These are phyloP conservation scores for Oryza glaberrima DNA, from an alignment of 176 grass and related monocot genomes.

Conservation along the genomic window DNA sequence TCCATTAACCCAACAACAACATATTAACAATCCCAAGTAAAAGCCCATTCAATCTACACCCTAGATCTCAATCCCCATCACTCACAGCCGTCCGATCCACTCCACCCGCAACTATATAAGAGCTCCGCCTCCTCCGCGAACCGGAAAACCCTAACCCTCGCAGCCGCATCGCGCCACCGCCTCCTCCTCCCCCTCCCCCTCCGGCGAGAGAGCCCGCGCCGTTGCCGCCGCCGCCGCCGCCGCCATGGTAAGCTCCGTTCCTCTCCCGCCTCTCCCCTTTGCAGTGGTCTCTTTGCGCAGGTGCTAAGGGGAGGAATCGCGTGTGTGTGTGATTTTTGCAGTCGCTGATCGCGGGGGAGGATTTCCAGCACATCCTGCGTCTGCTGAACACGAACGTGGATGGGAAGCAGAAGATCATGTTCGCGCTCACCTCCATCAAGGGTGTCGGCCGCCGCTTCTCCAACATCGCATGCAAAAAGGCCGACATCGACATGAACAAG, in stretches of 20 bases:
- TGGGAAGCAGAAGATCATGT: conserved; percentile 98
- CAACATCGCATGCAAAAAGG: conserved; percentile 96
- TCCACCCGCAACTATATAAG: background rate
- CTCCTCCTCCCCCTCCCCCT: background rate
- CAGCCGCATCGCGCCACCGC: background rate
- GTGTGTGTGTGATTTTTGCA: conserved; percentile 1
- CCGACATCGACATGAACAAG: conserved; percentile 96
- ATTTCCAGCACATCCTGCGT: conserved; percentile 98
- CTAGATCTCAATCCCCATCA: background rate
- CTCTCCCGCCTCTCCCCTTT: background rate
- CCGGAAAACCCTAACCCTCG: background rate
- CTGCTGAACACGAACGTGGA: conserved; percentile 93
- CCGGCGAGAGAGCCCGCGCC: conserved; percentile 3
- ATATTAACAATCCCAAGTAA: background rate
- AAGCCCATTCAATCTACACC: background rate
- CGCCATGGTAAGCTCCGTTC: conserved; percentile 28
- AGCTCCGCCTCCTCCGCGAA: background rate
- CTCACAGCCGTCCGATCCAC: conserved; percentile 28
- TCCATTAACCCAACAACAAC: background rate
- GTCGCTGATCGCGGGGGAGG: conserved; percentile 81
- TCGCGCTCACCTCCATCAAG: conserved; percentile 86
- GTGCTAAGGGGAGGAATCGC: background rate
- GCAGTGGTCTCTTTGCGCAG: background rate
- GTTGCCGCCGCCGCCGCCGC: background rate
- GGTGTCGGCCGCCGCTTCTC: conserved; percentile 88